Evolutionary conservation across 441 rosid species (phyloP).

Genomic region (Flueggea neowawraea): DNA sequence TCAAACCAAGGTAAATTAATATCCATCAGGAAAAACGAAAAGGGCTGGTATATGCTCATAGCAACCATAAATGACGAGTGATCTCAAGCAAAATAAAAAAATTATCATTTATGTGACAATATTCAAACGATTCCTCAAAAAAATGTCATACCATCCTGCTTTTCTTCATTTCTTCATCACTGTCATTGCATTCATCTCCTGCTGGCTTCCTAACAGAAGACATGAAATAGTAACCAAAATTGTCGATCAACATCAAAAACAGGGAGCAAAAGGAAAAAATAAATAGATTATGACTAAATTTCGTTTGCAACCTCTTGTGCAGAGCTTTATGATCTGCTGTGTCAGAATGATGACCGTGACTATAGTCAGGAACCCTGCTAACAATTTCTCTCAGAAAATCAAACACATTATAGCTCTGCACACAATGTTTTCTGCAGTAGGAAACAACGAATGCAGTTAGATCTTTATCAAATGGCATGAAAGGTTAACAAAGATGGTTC

Average conservation of each 20-base stretch:
- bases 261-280: background rate
- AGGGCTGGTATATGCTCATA: no score
- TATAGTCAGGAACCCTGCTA: conserved; percentile 78
- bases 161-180: conserved; percentile 85
- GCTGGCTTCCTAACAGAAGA: conserved; percentile 50
- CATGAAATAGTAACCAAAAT: background rate
- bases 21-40: no score
- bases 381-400: conserved; percentile 95
- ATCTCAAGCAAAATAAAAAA: no score
- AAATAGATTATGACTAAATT: background rate
- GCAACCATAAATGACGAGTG: no score
- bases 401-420: conserved; percentile 90
- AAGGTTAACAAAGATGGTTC: background rate
- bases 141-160: conserved; percentile 60
- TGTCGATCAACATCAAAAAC: background rate
- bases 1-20: no score
- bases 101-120: no score
- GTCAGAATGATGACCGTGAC: conserved; percentile 57
- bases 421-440: conserved; percentile 85
- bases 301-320: conserved; percentile 27
- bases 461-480: background rate
- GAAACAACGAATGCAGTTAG: conserved; percentile 18
- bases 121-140: background rate
- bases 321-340: conserved; percentile 55
- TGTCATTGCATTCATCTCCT: conserved; percentile 74